Conservation (phyloP, 371 early-diverging fungal genomes). For the Mortierella sp. region DNA sequence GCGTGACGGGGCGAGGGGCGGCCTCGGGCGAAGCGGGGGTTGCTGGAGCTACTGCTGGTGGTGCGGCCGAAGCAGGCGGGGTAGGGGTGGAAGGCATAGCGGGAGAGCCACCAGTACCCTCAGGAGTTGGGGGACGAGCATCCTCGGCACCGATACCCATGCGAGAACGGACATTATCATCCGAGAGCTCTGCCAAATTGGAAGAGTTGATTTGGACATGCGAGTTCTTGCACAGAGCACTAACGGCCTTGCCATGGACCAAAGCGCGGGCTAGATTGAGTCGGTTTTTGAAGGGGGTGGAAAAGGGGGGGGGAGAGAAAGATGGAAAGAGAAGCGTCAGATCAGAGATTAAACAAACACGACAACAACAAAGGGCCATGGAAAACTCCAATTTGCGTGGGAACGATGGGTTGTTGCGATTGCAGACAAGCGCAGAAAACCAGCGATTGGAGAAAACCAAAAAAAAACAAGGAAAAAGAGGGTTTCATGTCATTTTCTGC, state of each 20-base stretch:
- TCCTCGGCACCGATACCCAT: constrained; percentile 20
- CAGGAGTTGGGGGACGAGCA: constrained; percentile 37
- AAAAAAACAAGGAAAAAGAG: too few relatives aligned
- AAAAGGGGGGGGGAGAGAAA: constrained; percentile 6
- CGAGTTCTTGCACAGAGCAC: constrained; percentile 62
- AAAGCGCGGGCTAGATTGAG: constrained; percentile 67
- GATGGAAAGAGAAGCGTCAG: too few relatives aligned
- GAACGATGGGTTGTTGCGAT: too few relatives aligned
- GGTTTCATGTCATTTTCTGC: background rate
- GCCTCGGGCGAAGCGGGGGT: too few relatives aligned
- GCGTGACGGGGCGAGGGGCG: constrained; percentile 52
- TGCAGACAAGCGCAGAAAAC: too few relatives aligned
- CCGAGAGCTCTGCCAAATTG: constrained; percentile 55
- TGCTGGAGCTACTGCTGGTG: constrained; percentile 23
- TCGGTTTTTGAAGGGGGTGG: constrained; percentile 1
- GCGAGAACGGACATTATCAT: constrained; percentile 54
- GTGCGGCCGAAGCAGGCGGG: too few relatives aligned
- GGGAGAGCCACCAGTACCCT: constrained; percentile 42
- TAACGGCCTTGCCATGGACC: constrained; percentile 77
- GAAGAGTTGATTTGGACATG: constrained; percentile 65
- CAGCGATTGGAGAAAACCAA: too few relatives aligned
- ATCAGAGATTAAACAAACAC: too few relatives aligned
- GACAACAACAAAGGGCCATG: too few relatives aligned
- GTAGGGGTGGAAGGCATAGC: background rate
- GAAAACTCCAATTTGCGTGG: too few relatives aligned